Evolutionary conservation across 2,329 filamentous ascomycete genomes (phyloP), one percentile per base, ranked within the genome.

Genomic region (Microsporum audouinii): DNA sequence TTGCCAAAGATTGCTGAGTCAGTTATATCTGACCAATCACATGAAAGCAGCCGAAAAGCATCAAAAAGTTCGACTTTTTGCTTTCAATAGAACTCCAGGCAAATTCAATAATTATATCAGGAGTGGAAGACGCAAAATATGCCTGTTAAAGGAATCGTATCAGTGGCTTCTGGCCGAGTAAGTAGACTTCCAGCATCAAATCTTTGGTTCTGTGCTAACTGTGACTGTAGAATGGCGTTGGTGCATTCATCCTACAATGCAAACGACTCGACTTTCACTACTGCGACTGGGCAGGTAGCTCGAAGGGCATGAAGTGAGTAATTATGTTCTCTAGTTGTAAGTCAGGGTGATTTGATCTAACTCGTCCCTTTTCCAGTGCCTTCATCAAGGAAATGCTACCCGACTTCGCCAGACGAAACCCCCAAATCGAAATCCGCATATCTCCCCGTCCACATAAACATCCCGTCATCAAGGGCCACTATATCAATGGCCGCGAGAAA

Each of bases 181-280:
- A 63, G 79, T 69, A 17, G 43, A 34, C 43, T 39, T 27, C 17
- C n/a, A 23, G 4, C 8, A 3, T 56, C 29, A 36, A 23, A 36
- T 17, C 7, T 49, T 8, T 1, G 45, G 6, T 23, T 34, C 5
- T 49, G 36, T 51, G 39, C 17, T 41, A 47, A 57, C 58, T 59
- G 66, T 56, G 65, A 34, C 7, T 61, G 29, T 60, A 97, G 91
- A 97, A 99, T 79, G 94, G 94, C 81, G 82, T 97, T 68, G 92
- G 92, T 70, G 89, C 91, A 73, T 97, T 97, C 80, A 89, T 99
- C 76, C 84, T 96, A 62, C 92, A 96, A 80, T 99, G 94, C 85
- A 95, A 90, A 81, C 88, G 87, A 72, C 80, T 99, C 74, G 89
- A 96, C 75, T 89, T 99, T 72, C 89, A 95, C 79, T 99, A 96